Conservation (phyloP, 768 basidiomycete species). For the Amanita pallidorosea region DNA sequence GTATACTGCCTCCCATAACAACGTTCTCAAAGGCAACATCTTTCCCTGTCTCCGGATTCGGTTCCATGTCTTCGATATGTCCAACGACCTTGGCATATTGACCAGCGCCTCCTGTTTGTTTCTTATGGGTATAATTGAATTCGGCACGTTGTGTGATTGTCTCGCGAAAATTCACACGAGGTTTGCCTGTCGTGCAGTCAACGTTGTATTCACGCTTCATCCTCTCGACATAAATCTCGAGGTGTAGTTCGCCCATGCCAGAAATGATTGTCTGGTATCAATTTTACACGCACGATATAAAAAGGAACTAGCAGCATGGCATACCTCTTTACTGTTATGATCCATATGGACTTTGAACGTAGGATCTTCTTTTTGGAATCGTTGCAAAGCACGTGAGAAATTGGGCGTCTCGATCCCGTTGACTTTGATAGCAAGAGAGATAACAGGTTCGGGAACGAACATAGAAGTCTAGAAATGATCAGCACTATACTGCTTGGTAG, state of each 20-base stretch:
- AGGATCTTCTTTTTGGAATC: constrained; percentile 98
- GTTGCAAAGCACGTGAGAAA: constrained; percentile 92
- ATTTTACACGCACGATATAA: neutral
- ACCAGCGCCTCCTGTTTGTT: constrained; percentile 95
- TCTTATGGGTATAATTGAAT: constrained; percentile 93
- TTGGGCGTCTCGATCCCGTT: constrained; percentile 90
- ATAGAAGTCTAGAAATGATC: constrained; percentile 70
- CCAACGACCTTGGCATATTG: constrained; percentile 94
- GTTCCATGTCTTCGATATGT: constrained; percentile 81
- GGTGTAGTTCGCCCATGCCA: constrained; percentile 98
- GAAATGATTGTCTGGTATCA: constrained; percentile 84
- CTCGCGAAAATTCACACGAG: constrained; percentile 94
- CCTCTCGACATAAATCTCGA: constrained; percentile 98
- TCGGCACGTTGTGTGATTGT: constrained; percentile 75
- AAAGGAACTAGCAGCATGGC: neutral
- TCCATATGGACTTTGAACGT: constrained; percentile 98
- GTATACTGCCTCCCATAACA: constrained; percentile 90
- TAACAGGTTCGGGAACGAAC: constrained; percentile 98
- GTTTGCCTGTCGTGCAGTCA: constrained; percentile 88
- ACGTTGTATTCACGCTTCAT: constrained; percentile 98
- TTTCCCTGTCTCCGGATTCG: constrained; percentile 63
- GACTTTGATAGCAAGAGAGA: constrained; percentile 89
- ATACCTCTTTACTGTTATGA: constrained; percentile 84
- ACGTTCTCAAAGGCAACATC: constrained; percentile 76
- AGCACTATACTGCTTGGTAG: neutral